A percentile compares a stretch with the other conserved stretches of the same genome.
These are phyloP conservation scores for Pseudozyma thailandica DNA, from an alignment of 1,284 basidiomycete species.

Conservation along the genomic window DNA sequence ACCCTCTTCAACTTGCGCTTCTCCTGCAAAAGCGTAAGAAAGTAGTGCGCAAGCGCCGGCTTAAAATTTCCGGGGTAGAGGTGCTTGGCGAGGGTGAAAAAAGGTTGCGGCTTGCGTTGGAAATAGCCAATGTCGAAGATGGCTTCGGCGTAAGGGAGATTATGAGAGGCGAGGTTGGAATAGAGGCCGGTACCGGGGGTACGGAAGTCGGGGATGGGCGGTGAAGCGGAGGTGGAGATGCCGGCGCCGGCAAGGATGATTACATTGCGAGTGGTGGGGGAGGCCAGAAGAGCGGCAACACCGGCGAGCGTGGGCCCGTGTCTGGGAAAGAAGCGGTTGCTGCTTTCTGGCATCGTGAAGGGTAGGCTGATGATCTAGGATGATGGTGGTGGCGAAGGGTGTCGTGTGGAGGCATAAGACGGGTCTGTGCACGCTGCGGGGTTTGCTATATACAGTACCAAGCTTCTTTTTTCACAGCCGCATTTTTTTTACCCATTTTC, in stretches of 20 bases:
- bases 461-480: not conserved
- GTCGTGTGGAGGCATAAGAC: conserved; percentile 13
- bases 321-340: conserved; percentile 30
- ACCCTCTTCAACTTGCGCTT: conserved; percentile 78
- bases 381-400: conserved; percentile 5
- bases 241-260: conserved; percentile 72
- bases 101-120: conserved; percentile 67
- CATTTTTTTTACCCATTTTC: not conserved
- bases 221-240: conserved; percentile 71
- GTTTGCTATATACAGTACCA: too few relatives aligned
- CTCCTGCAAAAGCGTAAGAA: conserved; percentile 79
- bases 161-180: conserved; percentile 71
- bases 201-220: conserved; percentile 69
- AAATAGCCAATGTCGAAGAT: conserved; percentile 72
- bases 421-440: not conserved
- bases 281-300: conserved; percentile 35
- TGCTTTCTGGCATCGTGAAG: conserved; percentile 4
- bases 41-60: conserved; percentile 89
- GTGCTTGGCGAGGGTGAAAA: conserved; percentile 74
- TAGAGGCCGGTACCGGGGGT: conserved; percentile 72
- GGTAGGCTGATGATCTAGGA: not conserved
- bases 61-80: conserved; percentile 87
- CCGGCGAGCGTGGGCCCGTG: conserved; percentile 41
- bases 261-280: conserved; percentile 64
- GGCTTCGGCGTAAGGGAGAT: conserved; percentile 73